Evolutionary conservation across 192 early-diverging fungal genomes (phyloP).

Genomic region (Jimgerdemannia lactiflua): DNA sequence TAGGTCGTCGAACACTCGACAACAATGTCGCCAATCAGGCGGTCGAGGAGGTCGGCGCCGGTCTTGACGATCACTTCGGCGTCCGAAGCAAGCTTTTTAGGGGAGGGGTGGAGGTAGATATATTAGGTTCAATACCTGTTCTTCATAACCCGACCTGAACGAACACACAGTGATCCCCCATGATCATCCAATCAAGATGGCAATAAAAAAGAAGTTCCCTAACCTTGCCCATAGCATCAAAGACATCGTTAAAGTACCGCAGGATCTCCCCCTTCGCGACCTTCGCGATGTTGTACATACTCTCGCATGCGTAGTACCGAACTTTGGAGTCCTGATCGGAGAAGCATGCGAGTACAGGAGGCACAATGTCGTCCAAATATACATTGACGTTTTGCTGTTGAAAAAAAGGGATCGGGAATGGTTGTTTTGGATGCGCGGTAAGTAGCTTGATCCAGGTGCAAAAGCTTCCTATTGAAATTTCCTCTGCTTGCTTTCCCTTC

Average conservation of each 20-base stretch:
- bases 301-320: conserved; percentile 98
- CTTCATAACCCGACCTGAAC: no score
- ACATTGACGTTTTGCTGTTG: conserved; percentile 45
- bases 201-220: conserved; percentile 4
- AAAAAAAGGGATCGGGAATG: not conserved
- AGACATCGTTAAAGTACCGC: conserved; percentile 93
- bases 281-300: conserved; percentile 98
- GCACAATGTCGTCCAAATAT: conserved; percentile 79
- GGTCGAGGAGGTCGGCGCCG: conserved; percentile 91
- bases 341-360: conserved; percentile 93
- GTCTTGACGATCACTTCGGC: conserved; percentile 89
- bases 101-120: not conserved
- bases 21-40: conserved; percentile 97
- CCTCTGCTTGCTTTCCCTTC: no score
- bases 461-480: no score
- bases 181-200: not conserved
- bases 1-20: conserved; percentile 85
- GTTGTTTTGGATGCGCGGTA: not conserved
- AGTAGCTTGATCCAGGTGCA: no score
- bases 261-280: conserved; percentile 88
- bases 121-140: not conserved
- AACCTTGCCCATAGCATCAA: conserved; percentile 94
- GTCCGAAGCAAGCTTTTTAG: conserved; percentile 76
- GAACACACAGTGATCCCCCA: no score
- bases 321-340: conserved; percentile 89